These are phyloP conservation scores for Melocanna baccifera DNA, from an alignment of 176 grass and related monocot genomes.

Conservation along the genomic window DNA sequence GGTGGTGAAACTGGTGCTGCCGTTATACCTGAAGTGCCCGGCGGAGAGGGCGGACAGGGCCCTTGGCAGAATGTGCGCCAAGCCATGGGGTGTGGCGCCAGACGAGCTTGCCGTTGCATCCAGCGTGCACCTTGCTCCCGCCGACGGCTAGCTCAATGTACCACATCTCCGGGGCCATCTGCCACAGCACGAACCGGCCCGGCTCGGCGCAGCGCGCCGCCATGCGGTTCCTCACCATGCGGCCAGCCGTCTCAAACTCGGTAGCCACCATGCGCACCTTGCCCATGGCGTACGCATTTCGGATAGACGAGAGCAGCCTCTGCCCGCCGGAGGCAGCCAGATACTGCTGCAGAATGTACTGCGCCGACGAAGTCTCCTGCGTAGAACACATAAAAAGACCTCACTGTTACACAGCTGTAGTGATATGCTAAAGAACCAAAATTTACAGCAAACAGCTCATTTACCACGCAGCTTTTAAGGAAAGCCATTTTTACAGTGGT, in stretches of 20 bases:
- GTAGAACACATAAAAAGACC: constrained; percentile 15
- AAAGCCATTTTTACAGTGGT: constrained; percentile 18
- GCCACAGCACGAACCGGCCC: constrained; percentile 87
- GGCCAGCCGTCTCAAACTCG: constrained; percentile 60
- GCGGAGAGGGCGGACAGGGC: constrained; percentile 78
- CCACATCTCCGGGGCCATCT: constrained; percentile 93
- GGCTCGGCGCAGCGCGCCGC: constrained; percentile 40
- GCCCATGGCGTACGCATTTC: constrained; percentile 70
- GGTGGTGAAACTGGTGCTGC: not conserved
- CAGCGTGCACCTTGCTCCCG: constrained; percentile 81
- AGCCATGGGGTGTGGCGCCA: constrained; percentile 92
- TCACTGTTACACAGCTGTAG: not conserved
- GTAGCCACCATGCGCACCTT: constrained; percentile 73
- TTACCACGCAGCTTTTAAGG: not conserved
- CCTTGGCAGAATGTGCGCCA: constrained; percentile 72
- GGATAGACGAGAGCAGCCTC: constrained; percentile 53
- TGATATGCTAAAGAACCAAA: not conserved
- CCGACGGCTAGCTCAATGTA: constrained; percentile 83
- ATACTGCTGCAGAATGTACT: constrained; percentile 93
- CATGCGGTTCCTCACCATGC: constrained; percentile 66
- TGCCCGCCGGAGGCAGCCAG: constrained; percentile 74
- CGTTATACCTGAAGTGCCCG: constrained; percentile 62
- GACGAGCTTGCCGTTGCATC: constrained; percentile 74
- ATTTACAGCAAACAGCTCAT: constrained; percentile 20
- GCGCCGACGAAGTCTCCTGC: constrained; percentile 90